These are phyloP conservation scores for Poterioochromonas sp. DNA, from an alignment of 352 stramenopile genomes.

Conservation along the genomic window DNA sequence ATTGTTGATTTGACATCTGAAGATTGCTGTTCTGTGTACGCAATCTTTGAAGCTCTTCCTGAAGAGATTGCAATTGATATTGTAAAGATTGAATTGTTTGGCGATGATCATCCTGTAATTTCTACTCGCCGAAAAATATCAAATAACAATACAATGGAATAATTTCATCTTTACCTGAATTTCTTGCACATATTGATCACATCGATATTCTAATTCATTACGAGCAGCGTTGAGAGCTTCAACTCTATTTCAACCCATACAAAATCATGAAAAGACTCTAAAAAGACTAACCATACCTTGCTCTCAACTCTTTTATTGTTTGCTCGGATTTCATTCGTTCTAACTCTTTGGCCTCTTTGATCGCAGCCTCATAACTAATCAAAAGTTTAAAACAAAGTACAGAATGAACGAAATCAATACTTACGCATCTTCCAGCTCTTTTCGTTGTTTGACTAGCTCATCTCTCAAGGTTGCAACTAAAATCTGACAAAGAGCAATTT, in stretches of 20 bases:
- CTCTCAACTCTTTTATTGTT: neutral
- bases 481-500: too few species aligned
- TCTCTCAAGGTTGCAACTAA: neutral
- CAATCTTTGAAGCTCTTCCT: too few species aligned
- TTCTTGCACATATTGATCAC: neutral
- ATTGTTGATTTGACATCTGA: too few species aligned
- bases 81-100: too few species aligned
- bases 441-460: neutral
- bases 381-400: neutral
- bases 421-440: conserved; percentile 5
- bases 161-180: neutral
- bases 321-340: neutral
- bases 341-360: neutral
- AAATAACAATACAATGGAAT: too few species aligned
- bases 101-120: too few species aligned
- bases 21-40: too few species aligned
- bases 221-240: neutral
- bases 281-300: neutral
- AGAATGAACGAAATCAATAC: neutral
- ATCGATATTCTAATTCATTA: neutral
- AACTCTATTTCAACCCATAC: neutral
- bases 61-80: too few species aligned
- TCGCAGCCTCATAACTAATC: neutral
- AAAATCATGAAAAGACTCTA: neutral
- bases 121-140: too few species aligned